Evolutionary conservation across 352 stramenopile genomes (phyloP).

Genomic region (Pythium biforme): DNA sequence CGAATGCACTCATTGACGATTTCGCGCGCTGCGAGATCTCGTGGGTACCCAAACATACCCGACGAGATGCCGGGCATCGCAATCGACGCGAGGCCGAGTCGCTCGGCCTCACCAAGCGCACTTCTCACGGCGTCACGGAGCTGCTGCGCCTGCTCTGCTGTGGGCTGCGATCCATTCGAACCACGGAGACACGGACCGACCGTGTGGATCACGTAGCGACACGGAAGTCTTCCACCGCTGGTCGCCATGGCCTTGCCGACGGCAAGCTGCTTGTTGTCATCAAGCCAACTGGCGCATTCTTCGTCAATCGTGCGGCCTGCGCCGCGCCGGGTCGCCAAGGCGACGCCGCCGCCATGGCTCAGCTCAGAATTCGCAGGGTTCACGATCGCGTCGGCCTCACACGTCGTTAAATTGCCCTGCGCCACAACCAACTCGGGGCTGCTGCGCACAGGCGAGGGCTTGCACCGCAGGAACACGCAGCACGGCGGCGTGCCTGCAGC

Average conservation of each 20-base stretch:
- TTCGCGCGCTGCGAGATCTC: constrained; percentile 34
- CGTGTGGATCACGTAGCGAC: constrained; percentile 45
- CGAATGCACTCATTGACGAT: constrained; percentile 45
- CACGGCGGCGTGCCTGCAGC: neutral
- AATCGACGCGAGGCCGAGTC: constrained; percentile 33
- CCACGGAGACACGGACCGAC: constrained; percentile 34
- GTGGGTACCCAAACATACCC: constrained; percentile 48
- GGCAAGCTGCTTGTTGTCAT: constrained; percentile 20
- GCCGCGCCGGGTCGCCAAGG: constrained; percentile 31
- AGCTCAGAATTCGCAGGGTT: constrained; percentile 41
- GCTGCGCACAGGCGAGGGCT: neutral
- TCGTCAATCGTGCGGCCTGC: constrained; percentile 34
- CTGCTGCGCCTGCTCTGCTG: constrained; percentile 23
- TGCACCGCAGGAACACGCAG: constrained; percentile 7
- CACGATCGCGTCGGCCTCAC: constrained; percentile 41
- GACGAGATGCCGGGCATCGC: constrained; percentile 47
- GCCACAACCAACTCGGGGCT: constrained; percentile 28
- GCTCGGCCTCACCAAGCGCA: constrained; percentile 33
- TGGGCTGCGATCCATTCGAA: constrained; percentile 8
- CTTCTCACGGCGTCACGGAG: constrained; percentile 40
- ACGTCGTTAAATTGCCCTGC: constrained; percentile 42
- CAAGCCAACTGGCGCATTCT: constrained; percentile 35
- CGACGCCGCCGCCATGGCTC: constrained; percentile 37
- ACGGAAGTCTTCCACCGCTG: constrained; percentile 30
- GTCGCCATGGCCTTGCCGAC: constrained; percentile 42